Conservation (phyloP, 805 yeast species). For the Priceomyces medius region DNA sequence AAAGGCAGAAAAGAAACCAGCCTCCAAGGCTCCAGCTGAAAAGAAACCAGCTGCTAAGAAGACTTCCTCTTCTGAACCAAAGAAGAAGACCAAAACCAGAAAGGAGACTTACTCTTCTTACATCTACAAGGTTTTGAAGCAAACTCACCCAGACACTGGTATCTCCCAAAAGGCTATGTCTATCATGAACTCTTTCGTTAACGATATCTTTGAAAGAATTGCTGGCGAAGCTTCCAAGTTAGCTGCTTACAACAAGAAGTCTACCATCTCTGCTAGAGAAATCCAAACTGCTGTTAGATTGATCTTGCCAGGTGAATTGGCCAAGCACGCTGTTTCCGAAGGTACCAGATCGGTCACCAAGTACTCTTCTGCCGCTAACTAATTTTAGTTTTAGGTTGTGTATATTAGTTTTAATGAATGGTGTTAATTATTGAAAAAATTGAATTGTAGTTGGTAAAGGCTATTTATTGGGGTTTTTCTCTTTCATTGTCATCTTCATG, state of each 20-base stretch:
- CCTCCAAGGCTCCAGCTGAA: conserved; percentile 97
- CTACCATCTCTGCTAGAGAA: conserved; percentile 97
- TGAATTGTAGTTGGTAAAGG: background rate
- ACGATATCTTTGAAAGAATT: conserved; percentile 97
- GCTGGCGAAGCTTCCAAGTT: conserved; percentile 97
- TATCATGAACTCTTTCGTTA: conserved; percentile 96
- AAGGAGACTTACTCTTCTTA: conserved; percentile 98
- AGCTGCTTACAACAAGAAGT: conserved; percentile 98
- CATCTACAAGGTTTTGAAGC: conserved; percentile 97
- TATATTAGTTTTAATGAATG: conserved; percentile 15
- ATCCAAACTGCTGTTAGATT: conserved; percentile 98
- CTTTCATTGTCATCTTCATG: conserved; percentile 2
- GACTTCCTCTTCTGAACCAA: conserved; percentile 71
- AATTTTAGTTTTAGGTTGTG: conserved; percentile 15
- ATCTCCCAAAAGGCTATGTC: conserved; percentile 98
- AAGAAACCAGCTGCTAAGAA: conserved; percentile 91
- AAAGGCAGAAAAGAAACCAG: conserved; percentile 71
- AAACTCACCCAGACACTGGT: conserved; percentile 99
- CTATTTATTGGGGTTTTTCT: background rate
- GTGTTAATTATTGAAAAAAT: conserved; percentile 7
- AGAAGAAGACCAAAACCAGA: conserved; percentile 94
- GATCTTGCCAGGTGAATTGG: conserved; percentile 97
- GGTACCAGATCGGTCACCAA: conserved; percentile 98
- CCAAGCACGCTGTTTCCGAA: conserved; percentile 97
- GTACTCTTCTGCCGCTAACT: conserved; percentile 70